Evolutionary conservation across 78 protist species (phyloP).

Genomic region (slime mould (Dictyostelium discoideum)): DNA sequence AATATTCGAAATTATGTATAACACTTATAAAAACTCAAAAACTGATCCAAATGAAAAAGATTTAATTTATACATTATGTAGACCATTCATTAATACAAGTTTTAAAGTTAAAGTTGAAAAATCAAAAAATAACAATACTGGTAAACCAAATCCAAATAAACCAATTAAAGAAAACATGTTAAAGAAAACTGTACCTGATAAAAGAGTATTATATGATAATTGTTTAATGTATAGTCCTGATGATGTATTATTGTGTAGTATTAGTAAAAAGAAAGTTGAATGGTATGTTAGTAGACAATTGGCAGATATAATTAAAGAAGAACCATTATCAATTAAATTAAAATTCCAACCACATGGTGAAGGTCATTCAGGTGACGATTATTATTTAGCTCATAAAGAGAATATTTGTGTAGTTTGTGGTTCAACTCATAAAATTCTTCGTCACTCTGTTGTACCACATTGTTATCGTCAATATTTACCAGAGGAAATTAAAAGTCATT

Average conservation of each 20-base stretch:
- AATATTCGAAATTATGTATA: slow-evolving; percentile 20
- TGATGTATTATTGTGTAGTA: slow-evolving; percentile 25
- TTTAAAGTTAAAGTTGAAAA: slow-evolving; percentile 39
- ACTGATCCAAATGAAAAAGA: slow-evolving; percentile 14
- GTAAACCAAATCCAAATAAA: neutral
- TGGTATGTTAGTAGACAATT: slow-evolving; percentile 54
- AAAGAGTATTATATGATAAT: slow-evolving; percentile 55
- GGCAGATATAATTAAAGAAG: neutral
- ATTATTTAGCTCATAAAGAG: slow-evolving; percentile 45
- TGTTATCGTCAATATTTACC: slow-evolving; percentile 74
- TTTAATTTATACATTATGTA: neutral
- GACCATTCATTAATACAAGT: slow-evolving; percentile 33
- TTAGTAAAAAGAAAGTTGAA: slow-evolving; percentile 65
- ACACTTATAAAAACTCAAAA: neutral
- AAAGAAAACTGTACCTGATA: slow-evolving; percentile 7
- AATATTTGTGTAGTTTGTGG: slow-evolving; percentile 73
- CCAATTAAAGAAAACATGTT: neutral
- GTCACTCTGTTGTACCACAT: slow-evolving; percentile 74
- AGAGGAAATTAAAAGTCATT: slow-evolving; percentile 23
- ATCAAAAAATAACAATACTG: too few relatives aligned
- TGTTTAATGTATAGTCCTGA: slow-evolving; percentile 66
- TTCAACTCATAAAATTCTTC: slow-evolving; percentile 14
- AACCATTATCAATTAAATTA: slow-evolving; percentile 39
- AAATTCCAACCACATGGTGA: slow-evolving; percentile 60
- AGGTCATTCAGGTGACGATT: slow-evolving; percentile 62